Evolutionary conservation across 768 basidiomycete genomes (phyloP).

Genomic region (Crepidotus variabilis): DNA sequence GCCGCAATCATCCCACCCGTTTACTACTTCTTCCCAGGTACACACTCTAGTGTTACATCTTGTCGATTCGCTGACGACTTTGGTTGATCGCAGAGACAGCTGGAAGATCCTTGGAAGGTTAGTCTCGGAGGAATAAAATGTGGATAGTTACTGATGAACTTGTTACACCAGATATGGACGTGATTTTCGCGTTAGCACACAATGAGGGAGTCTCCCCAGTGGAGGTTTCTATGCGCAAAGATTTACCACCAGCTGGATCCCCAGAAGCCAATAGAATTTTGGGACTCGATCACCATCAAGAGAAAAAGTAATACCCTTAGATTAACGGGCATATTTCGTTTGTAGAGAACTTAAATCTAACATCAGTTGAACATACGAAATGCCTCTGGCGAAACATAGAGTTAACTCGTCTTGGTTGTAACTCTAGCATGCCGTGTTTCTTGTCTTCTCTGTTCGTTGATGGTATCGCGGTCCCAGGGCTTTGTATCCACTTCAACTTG

Average conservation of each 20-base stretch:
- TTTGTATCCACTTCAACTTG: conserved; percentile 11
- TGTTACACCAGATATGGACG: conserved; percentile 36
- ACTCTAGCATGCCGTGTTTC: conserved; percentile 35
- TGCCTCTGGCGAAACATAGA: too few relatives aligned
- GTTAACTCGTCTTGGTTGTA: conserved; percentile 7
- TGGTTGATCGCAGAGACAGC: conserved; percentile 40
- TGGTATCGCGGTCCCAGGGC: conserved; percentile 23
- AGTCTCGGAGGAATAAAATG: neutral
- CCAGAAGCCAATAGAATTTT: conserved; percentile 41
- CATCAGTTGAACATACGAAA: too few relatives aligned
- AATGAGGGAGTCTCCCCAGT: conserved; percentile 42
- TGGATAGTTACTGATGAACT: neutral
- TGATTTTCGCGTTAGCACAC: conserved; percentile 42
- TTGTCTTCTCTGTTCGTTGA: conserved; percentile 36
- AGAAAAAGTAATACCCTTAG: too few relatives aligned
- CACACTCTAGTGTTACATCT: too few relatives aligned
- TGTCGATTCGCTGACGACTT: conserved; percentile 12
- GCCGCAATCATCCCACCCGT: conserved; percentile 54
- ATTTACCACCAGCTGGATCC: conserved; percentile 41
- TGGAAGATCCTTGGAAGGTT: conserved; percentile 52
- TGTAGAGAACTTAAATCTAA: too few relatives aligned
- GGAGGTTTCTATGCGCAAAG: conserved; percentile 37
- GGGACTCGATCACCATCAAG: conserved; percentile 9
- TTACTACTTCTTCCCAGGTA: conserved; percentile 50
- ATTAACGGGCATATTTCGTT: too few relatives aligned